These are phyloP conservation scores for Vanderwaltozyma verrucispora DNA, from an alignment of 805 yeast genomes.

Conservation along the genomic window DNA sequence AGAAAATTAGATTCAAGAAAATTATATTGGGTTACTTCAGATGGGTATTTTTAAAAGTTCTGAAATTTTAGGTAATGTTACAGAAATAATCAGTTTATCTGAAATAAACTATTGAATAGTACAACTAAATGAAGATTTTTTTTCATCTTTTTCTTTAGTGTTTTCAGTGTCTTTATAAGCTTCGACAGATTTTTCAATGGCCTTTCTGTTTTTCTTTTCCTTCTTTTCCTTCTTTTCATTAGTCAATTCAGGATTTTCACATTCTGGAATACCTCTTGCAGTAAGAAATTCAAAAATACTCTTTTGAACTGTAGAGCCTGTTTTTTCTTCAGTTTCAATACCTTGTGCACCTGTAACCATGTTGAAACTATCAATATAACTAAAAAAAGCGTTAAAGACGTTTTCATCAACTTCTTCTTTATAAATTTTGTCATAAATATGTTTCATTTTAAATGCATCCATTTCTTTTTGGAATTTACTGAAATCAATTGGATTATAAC, in stretches of 20 bases:
- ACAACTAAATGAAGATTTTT: slow-evolving; percentile 1
- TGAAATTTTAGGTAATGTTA: too few relatives aligned
- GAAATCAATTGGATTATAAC: slow-evolving; percentile 68
- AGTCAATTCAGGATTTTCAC: neutral
- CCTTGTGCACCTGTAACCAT: slow-evolving; percentile 43
- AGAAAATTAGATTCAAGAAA: too few relatives aligned
- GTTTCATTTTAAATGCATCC: slow-evolving; percentile 77
- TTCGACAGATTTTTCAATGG: neutral
- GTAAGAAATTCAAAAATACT: slow-evolving; percentile 34
- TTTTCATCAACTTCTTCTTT: slow-evolving; percentile 83
- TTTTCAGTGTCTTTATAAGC: neutral
- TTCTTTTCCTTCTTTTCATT: neutral
- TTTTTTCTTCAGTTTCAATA: slow-evolving; percentile 24
- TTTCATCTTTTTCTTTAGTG: neutral
- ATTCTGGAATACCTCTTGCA: slow-evolving; percentile 32
- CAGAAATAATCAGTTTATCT: neutral
- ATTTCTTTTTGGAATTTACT: slow-evolving; percentile 55
- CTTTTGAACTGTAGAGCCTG: slow-evolving; percentile 22
- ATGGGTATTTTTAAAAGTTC: too few relatives aligned
- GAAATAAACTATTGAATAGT: slow-evolving; percentile 1
- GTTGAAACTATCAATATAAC: slow-evolving; percentile 75
- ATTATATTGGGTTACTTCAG: too few relatives aligned
- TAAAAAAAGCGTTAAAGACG: slow-evolving; percentile 82
- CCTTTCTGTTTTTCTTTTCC: neutral
- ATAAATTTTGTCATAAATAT: slow-evolving; percentile 86